Conservation (phyloP, 768 basidiomycete species). For the Lactifluus rugatus region DNA sequence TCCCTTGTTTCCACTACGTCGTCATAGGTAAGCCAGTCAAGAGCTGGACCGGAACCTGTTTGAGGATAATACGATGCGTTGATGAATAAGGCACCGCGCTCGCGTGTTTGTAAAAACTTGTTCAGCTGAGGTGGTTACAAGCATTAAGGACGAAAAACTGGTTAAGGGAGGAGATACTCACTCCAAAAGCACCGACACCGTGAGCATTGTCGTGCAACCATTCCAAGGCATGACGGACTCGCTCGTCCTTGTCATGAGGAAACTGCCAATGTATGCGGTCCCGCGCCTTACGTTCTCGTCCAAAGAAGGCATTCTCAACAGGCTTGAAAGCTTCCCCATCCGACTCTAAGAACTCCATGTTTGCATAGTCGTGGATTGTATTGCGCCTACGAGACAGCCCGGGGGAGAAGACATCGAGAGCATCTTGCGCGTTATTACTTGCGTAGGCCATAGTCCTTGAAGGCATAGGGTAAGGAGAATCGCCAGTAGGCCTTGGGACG, state of each 20-base stretch:
- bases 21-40: constrained; percentile 19
- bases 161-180: constrained; percentile 2
- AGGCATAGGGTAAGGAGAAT: constrained; percentile 16
- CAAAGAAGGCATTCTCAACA: constrained; percentile 19
- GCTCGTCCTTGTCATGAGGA: constrained; percentile 18
- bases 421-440: not conserved
- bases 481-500: not conserved
- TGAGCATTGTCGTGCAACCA: constrained; percentile 14
- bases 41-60: not conserved
- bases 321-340: constrained; percentile 11
- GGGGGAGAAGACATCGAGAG: constrained; percentile 6
- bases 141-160: not conserved
- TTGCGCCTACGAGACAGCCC: constrained; percentile 4
- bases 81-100: constrained; percentile 19
- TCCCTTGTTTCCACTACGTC: constrained; percentile 17
- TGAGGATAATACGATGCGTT: constrained; percentile 15
- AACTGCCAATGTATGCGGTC: constrained; percentile 22
- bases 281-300: constrained; percentile 18
- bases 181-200: constrained; percentile 19
- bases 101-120: constrained; percentile 18
- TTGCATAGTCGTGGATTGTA: constrained; percentile 7
- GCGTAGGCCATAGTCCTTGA: constrained; percentile 22
- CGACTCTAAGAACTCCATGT: constrained; percentile 11
- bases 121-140: constrained; percentile 8
- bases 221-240: constrained; percentile 12